Percentiles rank a stretch among this genome's conserved stretches.
phyloP scores from a whole-genome alignment of 345 rosid species.

The Turnera subulata region DNA sequence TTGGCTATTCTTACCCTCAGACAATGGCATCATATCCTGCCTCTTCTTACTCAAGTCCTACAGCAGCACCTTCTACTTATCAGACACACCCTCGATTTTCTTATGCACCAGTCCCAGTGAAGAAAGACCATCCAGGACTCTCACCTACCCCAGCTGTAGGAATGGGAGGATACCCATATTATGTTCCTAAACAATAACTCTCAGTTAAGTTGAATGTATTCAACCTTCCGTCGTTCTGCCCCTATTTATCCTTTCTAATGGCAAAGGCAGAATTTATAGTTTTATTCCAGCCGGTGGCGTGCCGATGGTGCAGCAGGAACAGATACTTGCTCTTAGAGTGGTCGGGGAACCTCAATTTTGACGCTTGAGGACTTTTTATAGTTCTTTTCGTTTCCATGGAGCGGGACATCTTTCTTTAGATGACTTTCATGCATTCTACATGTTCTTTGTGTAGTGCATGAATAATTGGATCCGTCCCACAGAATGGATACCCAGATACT shows the following conservation, averaged over 20 bases:
- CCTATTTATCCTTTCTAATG: background rate
- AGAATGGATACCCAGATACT: no score
- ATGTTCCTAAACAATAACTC: slow-evolving; percentile 19
- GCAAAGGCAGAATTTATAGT: background rate
- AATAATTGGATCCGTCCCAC: background rate
- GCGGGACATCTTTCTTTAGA: no score
- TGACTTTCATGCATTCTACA: no score
- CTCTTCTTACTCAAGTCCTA: slow-evolving; percentile 40
- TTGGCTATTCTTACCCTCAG: slow-evolving; percentile 45
- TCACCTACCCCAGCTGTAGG: slow-evolving; percentile 34
- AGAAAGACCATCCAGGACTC: slow-evolving; percentile 39
- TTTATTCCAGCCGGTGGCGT: no score
- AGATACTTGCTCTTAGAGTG: no score
- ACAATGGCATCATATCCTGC: slow-evolving; percentile 32
- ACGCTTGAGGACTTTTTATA: no score
- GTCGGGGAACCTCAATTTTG: no score
- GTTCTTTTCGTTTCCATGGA: no score
- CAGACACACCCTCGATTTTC: slow-evolving; percentile 34
- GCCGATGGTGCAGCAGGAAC: no score
- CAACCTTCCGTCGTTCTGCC: background rate
- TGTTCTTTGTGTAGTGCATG: no score
- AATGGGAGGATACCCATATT: slow-evolving; percentile 51
- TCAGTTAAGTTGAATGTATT: background rate
- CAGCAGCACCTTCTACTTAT: slow-evolving; percentile 32
- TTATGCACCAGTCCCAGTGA: slow-evolving; percentile 23